These are phyloP conservation scores for Fragaria ananassa DNA, from an alignment of 306 rosid species.

Conservation along the genomic window DNA sequence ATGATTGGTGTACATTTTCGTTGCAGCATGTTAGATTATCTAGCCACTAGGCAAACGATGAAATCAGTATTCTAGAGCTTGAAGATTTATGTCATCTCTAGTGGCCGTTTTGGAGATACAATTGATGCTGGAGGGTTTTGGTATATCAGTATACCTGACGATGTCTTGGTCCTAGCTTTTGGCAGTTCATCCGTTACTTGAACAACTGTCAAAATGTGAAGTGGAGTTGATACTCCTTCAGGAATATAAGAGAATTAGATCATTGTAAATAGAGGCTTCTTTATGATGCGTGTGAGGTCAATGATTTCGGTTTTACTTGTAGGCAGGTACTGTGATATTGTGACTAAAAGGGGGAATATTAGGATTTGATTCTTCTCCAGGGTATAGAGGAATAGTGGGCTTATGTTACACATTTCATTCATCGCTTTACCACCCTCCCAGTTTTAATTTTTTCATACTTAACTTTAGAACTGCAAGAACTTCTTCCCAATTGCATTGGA, in stretches of 20 bases:
- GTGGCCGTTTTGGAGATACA: background rate
- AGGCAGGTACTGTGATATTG: background rate
- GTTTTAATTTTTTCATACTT: too few species aligned
- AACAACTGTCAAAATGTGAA: background rate
- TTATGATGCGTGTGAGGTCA: background rate
- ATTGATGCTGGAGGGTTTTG: background rate
- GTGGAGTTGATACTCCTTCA: background rate
- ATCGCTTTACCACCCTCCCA: background rate
- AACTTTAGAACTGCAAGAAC: background rate
- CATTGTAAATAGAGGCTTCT: background rate
- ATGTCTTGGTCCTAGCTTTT: background rate
- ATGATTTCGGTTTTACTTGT: background rate
- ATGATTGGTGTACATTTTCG: background rate
- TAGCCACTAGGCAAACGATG: too few species aligned
- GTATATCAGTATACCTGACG: background rate
- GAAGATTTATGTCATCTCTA: background rate
- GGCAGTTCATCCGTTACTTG: background rate
- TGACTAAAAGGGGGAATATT: background rate
- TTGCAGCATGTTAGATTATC: background rate
- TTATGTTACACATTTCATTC: background rate
- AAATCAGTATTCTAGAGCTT: background rate
- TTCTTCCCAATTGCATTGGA: background rate
- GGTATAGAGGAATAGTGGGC: background rate
- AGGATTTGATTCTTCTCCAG: background rate
- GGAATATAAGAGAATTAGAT: background rate